Percentiles rank a stretch among this genome's conserved stretches.
These are phyloP conservation scores for Salvia hispanica DNA, from an alignment of 257 asterid genomes.

Conservation along the genomic window DNA sequence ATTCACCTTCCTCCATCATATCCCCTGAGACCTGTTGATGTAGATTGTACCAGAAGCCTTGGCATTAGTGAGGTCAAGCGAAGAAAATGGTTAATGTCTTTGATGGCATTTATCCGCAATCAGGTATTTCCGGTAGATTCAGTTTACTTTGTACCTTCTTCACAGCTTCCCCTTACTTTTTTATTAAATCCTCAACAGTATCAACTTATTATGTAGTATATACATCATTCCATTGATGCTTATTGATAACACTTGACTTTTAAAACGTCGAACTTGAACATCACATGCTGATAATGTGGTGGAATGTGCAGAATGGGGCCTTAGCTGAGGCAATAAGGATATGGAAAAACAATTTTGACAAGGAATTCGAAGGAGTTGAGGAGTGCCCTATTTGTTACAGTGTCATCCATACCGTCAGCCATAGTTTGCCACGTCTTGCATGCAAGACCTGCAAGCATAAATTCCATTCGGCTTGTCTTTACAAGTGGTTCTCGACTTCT, in stretches of 20 bases:
- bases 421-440: constrained; percentile 95
- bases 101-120: constrained; percentile 84
- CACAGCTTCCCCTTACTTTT: neutral
- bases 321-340: constrained; percentile 90
- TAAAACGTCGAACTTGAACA: constrained; percentile 6
- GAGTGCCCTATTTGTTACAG: constrained; percentile 99
- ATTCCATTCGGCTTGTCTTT: constrained; percentile 92
- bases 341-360: constrained; percentile 97
- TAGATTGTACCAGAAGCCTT: constrained; percentile 92
- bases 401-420: constrained; percentile 86
- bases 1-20: constrained; percentile 97
- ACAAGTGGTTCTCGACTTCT: constrained; percentile 99
- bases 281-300: constrained; percentile 26
- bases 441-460: constrained; percentile 99
- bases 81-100: constrained; percentile 96
- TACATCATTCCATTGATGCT: neutral
- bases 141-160: constrained; percentile 5
- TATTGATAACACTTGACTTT: neutral
- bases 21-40: constrained; percentile 86
- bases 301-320: constrained; percentile 82
- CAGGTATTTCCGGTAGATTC: constrained; percentile 60
- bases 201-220: neutral
- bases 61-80: constrained; percentile 90
- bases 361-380: constrained; percentile 98
- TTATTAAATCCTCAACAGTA: neutral